Percentiles rank a stretch among this genome's conserved stretches.
These are phyloP conservation scores for Ehretia macrophylla DNA, from an alignment of 257 asterid species.

Conservation along the genomic window DNA sequence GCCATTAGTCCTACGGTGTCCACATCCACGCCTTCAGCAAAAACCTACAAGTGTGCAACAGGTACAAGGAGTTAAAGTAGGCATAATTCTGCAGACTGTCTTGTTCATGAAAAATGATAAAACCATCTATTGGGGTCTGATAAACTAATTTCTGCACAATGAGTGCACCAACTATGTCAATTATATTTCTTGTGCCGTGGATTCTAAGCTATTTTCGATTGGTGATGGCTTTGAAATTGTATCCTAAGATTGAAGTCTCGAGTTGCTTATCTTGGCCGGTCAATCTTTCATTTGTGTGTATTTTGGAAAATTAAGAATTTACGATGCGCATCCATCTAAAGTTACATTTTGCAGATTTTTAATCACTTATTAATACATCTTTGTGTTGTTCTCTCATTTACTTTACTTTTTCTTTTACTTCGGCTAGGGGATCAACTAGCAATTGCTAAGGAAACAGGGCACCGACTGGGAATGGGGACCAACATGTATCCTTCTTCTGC, in stretches of 20 bases:
- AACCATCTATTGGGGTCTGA: too few species aligned
- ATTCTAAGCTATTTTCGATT: background rate
- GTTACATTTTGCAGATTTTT: too few species aligned
- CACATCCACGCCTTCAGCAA: conserved; percentile 60
- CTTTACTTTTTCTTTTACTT: background rate
- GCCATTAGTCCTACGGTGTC: conserved; percentile 83
- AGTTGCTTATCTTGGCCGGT: too few species aligned
- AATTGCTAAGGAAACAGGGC: conserved; percentile 77
- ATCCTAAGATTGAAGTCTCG: too few species aligned
- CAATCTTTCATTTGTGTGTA: too few species aligned
- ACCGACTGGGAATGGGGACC: conserved; percentile 86
- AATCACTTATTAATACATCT: background rate
- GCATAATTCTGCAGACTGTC: background rate
- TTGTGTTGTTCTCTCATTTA: background rate
- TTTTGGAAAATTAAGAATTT: too few species aligned
- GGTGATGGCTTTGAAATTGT: too few species aligned
- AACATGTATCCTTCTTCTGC: conserved; percentile 85
- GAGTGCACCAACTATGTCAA: background rate
- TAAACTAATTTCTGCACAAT: background rate
- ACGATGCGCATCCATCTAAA: too few species aligned
- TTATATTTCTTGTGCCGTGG: background rate
- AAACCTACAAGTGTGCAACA: conserved; percentile 9
- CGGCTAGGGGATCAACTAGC: conserved; percentile 72
- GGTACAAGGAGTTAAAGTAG: background rate
- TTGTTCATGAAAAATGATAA: too few species aligned